Base-by-base conservation (phyloP, 768 basidiomycete species). In the Tubosaeta sp. region DNA sequence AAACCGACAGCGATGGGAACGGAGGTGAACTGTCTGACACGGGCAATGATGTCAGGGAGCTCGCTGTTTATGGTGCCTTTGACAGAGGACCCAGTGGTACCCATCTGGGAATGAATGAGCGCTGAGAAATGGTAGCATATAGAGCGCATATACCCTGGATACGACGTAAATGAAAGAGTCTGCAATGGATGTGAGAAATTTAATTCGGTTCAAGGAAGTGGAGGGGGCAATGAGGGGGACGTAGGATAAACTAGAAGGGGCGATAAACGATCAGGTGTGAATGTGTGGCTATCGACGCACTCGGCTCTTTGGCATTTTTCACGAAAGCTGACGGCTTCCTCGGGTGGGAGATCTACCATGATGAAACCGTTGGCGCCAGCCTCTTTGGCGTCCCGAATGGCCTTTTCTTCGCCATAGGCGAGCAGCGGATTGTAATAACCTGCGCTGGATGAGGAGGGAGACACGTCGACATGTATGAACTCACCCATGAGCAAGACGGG, bases 111-210 rank as follows among this genome's bases (percentile, higher is more conserved):
- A 51, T 46, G 46, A 32, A 25, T 63, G 31, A 58, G 44, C 43
- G 35, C n/a, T 21, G 24, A 24, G 22, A 8, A 8, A 24, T 31
- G 29, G 19, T 43, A n/a, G 21, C 38, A 55, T 29, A 19, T 19
- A 44, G 24, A 44, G 25, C 16, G 19, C 21, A 57, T 71, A 34
- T 60, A 89, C 93, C 76, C 92, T 95, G 43, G 94, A 96, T n/a
- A 97, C 94, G 42, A 99, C 84, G 67, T 99, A 99, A 56, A 99
- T 92, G 76, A 99, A 98, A 3, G 87, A 85, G 68, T 99, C 96
- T 16, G 96, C 95, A 59, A 99, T 97, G 8, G 86, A 83, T 2
- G 91, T 75, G 35, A 99, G 78, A 73, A 96, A 96, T 59, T 87
- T 83, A 64, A 98, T 91, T 35, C 96, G 87, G 46, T 82, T 74